These are phyloP conservation scores for Metschnikowia gruessii DNA, from an alignment of 805 yeast species.

Conservation along the genomic window DNA sequence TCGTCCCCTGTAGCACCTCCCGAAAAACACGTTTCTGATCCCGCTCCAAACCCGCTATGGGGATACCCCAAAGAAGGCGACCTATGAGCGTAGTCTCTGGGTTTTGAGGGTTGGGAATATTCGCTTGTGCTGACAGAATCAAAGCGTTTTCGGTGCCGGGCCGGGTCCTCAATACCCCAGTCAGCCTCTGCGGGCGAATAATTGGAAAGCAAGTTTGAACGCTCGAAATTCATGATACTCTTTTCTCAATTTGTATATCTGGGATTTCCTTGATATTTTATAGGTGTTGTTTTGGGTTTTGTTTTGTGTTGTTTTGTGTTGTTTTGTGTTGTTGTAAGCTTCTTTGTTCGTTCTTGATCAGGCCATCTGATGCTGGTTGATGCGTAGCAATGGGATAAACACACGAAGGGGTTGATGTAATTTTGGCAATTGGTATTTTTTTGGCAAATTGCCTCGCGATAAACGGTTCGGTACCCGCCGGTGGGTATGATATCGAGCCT, in stretches of 20 bases:
- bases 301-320: no score
- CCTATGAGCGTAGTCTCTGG: conserved; percentile 2
- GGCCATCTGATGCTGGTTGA: no score
- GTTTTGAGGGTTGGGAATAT: conserved; percentile 17
- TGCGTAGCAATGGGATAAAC: no score
- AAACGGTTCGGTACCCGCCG: no score
- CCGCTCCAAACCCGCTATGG: conserved; percentile 6
- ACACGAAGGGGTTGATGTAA: no score
- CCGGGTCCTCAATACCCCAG: conserved; percentile 24
- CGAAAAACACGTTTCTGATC: conserved; percentile 4
- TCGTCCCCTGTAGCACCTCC: background rate
- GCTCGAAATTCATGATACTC: conserved; percentile 11
- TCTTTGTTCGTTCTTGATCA: no score
- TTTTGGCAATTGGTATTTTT: no score
- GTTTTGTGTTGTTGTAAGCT: no score
- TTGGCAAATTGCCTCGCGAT: no score
- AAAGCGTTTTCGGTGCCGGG: conserved; percentile 11
- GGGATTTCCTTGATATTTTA: no score
- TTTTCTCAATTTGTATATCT: no score
- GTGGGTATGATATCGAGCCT: no score
- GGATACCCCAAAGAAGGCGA: conserved; percentile 1
- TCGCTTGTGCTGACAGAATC: conserved; percentile 21
- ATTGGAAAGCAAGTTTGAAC: conserved; percentile 10
- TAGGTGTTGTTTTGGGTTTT: background rate
- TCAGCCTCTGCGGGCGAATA: conserved; percentile 22